Base-by-base conservation (phyloP, 768 basidiomycete genomes). In the Rhizopogon salebrosus region DNA sequence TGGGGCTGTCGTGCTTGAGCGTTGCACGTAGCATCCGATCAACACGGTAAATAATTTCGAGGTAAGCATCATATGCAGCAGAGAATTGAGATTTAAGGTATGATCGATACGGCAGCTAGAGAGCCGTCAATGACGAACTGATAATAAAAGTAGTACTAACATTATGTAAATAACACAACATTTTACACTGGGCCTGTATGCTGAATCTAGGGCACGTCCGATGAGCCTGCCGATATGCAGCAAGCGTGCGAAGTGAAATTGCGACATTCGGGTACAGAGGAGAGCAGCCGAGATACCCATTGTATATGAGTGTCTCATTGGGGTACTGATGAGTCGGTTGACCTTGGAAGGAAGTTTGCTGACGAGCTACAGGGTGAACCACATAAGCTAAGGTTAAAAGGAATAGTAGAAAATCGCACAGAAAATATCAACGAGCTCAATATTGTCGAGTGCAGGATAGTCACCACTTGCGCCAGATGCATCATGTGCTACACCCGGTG, bases 181-280 rank as follows among this genome's bases (percentile, higher is more conserved):
- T 27, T 23, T 43, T 43, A n/a, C 42, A 43, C 13, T 43, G 42
- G n/a, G 42, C 42, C 11, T 43, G 42, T 6, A 43, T 43, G 29
- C 18, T 43, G 42, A 43, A 43, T 43, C 23, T 14, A 0, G 57
- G 59, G 22, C 55, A 58, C 0, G 24, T 34, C 7, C 10, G 27
- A n/a, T 62, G 59, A 1, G 11, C 1, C 34, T 60, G 55, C 1
- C 31, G 23, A 26, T 51, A 57, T 0, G 42, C 29, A 1, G 58
- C 52, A 27, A 68, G 56, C 0, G 51, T 64, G 4, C 38, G 45
- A 0, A 61, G 39, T 0, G 60, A 60, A 16, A 66, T 52, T 2
- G 62, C 55, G 18, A 62, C 16, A 1, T 36, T 49, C 0, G 58
- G 52, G 18, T 7, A 10, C 1, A 61, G 0, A 0, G 41, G 56